Evolutionary conservation across 164 flowering plant species (phyloP), one percentile per base, ranked within the genome.

Genomic region (Santalum album): DNA sequence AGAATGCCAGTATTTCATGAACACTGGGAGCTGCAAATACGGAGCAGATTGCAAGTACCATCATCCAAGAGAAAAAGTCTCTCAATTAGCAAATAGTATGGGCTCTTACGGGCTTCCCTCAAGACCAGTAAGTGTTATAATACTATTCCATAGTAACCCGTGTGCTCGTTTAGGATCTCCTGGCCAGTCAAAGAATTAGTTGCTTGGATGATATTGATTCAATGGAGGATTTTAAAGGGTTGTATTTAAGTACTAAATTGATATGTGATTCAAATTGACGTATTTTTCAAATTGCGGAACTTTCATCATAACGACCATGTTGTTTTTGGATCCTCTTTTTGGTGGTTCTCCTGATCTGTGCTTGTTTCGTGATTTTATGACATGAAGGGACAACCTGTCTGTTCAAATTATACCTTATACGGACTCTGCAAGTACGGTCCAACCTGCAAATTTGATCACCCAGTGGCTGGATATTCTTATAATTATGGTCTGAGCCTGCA

Each of bases 361-460:
- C 34, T 3, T 9, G 9, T 29, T 29, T 24, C 49, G 14, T 38
- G 43, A 47, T 48, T 25, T 36, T n/a, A n/a, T n/a, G 20, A 2
- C n/a, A 2, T 78, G 66, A 65, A 83, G 90, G 87, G 87, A 27
- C 84, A 75, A 62, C 55, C 77, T 26, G 39, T 79, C 24, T 86
- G 90, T 67, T 60, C 79, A 21, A 51, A 68, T 68, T 86, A 81
- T 67, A 75, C 45, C 39, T 44, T 65, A 25, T 69, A 76, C 57
- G 95, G 95, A 49, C 48, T 72, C 29, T 86, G 91, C 81, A 80
- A 77, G 60, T 82, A 58, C 51, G 96, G 96, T 10, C 73, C 87
- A 15, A 60, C 73, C 10, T 89, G 96, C 75, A 82, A 74, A 72
- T 89, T 57, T 48, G 84, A 83, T 62, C 96, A 86, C 62, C 90